phyloP scores from a whole-genome alignment of 169 alveolate genomes.

The Cryptosporidium viatorum region DNA sequence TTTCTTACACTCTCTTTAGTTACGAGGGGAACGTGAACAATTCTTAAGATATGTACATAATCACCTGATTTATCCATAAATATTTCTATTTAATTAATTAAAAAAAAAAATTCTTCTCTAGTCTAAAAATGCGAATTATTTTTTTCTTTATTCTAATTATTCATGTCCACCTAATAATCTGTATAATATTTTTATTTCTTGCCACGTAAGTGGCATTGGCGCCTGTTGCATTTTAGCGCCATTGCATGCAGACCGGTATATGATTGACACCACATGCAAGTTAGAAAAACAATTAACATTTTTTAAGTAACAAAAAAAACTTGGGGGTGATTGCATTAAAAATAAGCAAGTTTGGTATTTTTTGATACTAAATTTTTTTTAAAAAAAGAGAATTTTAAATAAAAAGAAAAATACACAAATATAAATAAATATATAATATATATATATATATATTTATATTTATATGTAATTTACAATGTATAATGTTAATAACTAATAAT shows the following conservation, averaged over 20 bases:
- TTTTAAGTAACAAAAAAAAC: constrained; percentile 5
- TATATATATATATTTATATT: too few relatives aligned
- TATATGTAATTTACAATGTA: too few relatives aligned
- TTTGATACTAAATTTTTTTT: background rate
- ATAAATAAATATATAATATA: background rate
- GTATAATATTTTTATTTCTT: constrained; percentile 15
- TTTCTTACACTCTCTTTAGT: background rate
- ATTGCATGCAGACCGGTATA: constrained; percentile 61
- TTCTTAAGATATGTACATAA: background rate
- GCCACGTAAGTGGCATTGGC: constrained; percentile 69
- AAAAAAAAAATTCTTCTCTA: background rate
- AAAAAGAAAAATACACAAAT: background rate
- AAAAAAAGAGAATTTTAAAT: background rate
- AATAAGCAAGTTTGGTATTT: background rate
- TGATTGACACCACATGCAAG: constrained; percentile 64
- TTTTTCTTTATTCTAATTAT: background rate
- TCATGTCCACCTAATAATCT: constrained; percentile 9
- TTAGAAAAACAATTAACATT: constrained; percentile 6
- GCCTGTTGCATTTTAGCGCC: constrained; percentile 66
- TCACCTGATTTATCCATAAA: background rate
- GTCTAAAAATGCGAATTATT: background rate
- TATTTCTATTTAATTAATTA: background rate
- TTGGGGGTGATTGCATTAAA: background rate
- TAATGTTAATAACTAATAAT: background rate
- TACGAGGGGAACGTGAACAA: background rate